These are phyloP conservation scores for Mucor lusitanicus DNA, from an alignment of 371 early-diverging fungal species.

Conservation along the genomic window DNA sequence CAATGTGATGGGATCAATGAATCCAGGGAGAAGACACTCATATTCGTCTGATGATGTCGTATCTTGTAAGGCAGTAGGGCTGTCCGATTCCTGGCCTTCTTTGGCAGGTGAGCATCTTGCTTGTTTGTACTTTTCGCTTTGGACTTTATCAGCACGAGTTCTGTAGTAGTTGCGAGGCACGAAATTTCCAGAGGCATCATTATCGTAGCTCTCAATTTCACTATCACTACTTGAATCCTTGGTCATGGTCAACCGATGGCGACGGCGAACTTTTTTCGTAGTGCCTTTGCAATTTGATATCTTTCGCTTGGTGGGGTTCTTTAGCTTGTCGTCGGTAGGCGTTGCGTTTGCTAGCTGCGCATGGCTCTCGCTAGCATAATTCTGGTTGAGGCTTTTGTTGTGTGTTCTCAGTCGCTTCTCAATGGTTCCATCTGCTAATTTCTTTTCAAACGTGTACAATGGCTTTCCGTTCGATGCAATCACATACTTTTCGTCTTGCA, in stretches of 20 bases:
- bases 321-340: background rate
- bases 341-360: background rate
- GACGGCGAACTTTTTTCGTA: background rate
- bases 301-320: slow-evolving; percentile 24
- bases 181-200: slow-evolving; percentile 2
- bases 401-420: slow-evolving; percentile 76
- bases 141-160: background rate
- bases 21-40: slow-evolving; percentile 78
- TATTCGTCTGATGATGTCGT: slow-evolving; percentile 7
- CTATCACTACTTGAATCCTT: slow-evolving; percentile 34
- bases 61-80: background rate
- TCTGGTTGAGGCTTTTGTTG: slow-evolving; percentile 9
- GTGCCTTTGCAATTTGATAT: background rate
- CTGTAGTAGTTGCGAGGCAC: background rate
- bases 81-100: background rate
- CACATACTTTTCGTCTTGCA: slow-evolving; percentile 86
- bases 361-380: background rate
- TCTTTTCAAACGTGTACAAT: slow-evolving; percentile 82
- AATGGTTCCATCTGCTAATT: slow-evolving; percentile 72
- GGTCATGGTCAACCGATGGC: background rate
- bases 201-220: slow-evolving; percentile 13
- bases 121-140: background rate
- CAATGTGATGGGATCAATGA: slow-evolving; percentile 87
- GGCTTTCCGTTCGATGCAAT: slow-evolving; percentile 85
- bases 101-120: background rate